phyloP scores from a whole-genome alignment of 2,329 filamentous ascomycete genomes.

The Penicillium sp. region DNA sequence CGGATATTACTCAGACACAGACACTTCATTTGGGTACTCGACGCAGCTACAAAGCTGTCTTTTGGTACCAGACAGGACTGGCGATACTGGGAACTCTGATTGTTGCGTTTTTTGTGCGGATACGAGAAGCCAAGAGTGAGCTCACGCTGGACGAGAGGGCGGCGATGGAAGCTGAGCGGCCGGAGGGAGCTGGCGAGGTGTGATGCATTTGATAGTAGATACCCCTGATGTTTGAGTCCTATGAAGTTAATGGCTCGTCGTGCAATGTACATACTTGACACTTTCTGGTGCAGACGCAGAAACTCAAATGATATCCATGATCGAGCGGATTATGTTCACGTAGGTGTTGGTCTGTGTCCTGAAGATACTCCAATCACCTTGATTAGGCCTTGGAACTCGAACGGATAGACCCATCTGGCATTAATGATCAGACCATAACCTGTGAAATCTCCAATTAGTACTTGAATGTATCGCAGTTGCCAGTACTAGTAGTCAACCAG shows the following conservation, averaged over 20 bases:
- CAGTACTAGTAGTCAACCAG: no score
- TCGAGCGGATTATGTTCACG: no score
- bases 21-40: conserved; percentile 45
- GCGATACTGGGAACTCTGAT: conserved; percentile 52
- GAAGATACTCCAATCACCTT: no score
- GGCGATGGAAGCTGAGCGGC: conserved; percentile 2
- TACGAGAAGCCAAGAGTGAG: conserved; percentile 55
- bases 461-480: not conserved
- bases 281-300: not conserved
- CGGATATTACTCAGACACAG: conserved; percentile 58
- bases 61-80: conserved; percentile 60
- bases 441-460: no score
- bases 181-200: not conserved
- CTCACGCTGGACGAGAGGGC: conserved; percentile 56
- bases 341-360: no score
- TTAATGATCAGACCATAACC: no score
- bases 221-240: not conserved
- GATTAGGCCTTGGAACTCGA: no score
- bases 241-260: not conserved
- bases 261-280: not conserved
- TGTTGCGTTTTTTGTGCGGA: conserved; percentile 52
- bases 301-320: not conserved
- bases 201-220: not conserved
- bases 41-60: conserved; percentile 60
- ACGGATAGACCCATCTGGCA: no score